A percentile compares a stretch with the other conserved stretches of the same genome.
Evolutionary conservation across 2,329 filamentous ascomycete species (phyloP).

Genomic region (Mycogone perniciosa): DNA sequence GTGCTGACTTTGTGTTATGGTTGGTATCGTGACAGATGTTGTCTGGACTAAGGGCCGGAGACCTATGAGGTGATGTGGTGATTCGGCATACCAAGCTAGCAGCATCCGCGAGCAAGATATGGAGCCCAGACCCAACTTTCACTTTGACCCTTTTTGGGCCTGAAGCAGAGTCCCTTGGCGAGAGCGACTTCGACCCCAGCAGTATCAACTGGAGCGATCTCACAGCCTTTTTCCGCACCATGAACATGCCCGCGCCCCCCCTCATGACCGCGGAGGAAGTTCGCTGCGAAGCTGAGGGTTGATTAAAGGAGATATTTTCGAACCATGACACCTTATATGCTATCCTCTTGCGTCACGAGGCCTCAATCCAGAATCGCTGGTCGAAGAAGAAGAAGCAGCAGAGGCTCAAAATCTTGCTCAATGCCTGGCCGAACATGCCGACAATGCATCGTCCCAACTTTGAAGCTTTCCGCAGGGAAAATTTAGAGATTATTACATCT

Average conservation of each 20-base stretch:
- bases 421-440: slow-evolving; percentile 45
- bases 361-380: slow-evolving; percentile 47
- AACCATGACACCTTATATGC: slow-evolving; percentile 29
- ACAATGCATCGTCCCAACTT: slow-evolving; percentile 47
- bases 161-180: too few species aligned
- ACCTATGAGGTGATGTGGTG: too few species aligned
- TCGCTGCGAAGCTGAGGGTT: background rate
- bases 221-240: background rate
- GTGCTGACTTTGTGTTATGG: too few species aligned
- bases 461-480: slow-evolving; percentile 23
- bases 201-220: too few species aligned
- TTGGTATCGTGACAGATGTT: too few species aligned
- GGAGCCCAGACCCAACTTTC: too few species aligned
- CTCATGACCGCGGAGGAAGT: background rate
- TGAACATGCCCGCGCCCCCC: background rate
- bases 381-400: slow-evolving; percentile 44
- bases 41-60: too few species aligned
- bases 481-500: slow-evolving; percentile 34
- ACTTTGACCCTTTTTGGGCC: too few species aligned
- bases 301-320: slow-evolving; percentile 25
- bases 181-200: too few species aligned
- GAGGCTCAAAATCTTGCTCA: slow-evolving; percentile 39
- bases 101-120: too few species aligned
- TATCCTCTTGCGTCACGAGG: slow-evolving; percentile 45
- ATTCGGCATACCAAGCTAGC: too few species aligned